Evolutionary conservation across 2,329 filamentous ascomycete genomes (phyloP).

Genomic region (Anisogramma anomala): DNA sequence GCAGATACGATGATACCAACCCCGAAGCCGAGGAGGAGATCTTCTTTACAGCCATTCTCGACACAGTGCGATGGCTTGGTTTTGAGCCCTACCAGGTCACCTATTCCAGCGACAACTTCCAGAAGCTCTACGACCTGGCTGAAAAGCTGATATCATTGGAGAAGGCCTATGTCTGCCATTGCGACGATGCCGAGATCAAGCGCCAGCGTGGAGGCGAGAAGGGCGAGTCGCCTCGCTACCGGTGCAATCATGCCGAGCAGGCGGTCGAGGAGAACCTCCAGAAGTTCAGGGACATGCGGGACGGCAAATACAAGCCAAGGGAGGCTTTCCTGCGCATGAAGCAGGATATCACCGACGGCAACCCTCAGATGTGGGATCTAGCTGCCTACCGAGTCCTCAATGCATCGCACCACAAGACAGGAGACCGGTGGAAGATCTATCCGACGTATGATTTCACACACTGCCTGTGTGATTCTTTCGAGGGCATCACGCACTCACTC

Average conservation of each 20-base stretch:
- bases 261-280: conserved; percentile 62
- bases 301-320: conserved; percentile 77
- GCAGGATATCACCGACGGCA: conserved; percentile 70
- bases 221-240: conserved; percentile 57
- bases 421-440: conserved; percentile 80
- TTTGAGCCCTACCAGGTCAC: conserved; percentile 73
- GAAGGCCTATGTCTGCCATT: conserved; percentile 78
- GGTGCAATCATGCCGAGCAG: conserved; percentile 69
- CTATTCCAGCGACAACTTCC: conserved; percentile 83
- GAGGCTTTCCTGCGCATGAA: conserved; percentile 89
- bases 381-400: conserved; percentile 75
- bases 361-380: conserved; percentile 95
- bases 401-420: conserved; percentile 64
- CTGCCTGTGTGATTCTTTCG: conserved; percentile 84
- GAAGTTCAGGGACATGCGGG: conserved; percentile 82
- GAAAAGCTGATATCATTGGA: conserved; percentile 68
- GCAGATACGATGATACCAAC: conserved; percentile 86
- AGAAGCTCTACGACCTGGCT: conserved; percentile 75
- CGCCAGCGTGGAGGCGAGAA: conserved; percentile 71
- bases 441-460: conserved; percentile 91
- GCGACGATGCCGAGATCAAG: conserved; percentile 71
- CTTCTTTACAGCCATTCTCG: conserved; percentile 80
- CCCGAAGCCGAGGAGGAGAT: conserved; percentile 84
- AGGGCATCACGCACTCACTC: conserved; percentile 65
- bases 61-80: conserved; percentile 75